Evolutionary conservation across 495 filamentous ascomycete genomes (phyloP).

Genomic region (Trichocladium antarcticum): DNA sequence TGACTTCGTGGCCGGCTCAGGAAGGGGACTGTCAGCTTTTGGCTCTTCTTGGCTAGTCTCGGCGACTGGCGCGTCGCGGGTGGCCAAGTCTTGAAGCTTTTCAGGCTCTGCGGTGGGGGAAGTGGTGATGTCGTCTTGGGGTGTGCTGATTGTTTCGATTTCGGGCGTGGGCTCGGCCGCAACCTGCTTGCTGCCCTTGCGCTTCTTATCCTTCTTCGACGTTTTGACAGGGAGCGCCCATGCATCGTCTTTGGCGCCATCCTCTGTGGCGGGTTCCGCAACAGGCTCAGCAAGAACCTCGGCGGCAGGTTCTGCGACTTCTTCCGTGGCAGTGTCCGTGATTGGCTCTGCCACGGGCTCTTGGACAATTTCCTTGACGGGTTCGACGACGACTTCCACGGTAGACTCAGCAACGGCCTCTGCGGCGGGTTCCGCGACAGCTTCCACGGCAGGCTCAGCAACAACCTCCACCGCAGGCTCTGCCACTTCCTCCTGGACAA

Average conservation of each 20-base stretch:
- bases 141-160: not conserved
- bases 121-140: not conserved
- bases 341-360: not conserved
- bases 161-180: slow-evolving; percentile 2
- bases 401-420: not conserved
- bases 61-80: not conserved
- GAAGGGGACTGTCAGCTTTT: not conserved
- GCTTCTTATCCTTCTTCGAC: slow-evolving; percentile 22
- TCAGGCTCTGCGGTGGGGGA: not conserved
- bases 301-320: not conserved
- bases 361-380: not conserved
- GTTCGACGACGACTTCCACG: not conserved
- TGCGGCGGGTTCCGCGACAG: not conserved
- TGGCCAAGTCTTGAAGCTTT: not conserved
- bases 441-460: not conserved
- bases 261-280: not conserved
- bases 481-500: no score
- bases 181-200: slow-evolving; percentile 17
- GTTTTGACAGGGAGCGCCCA: slow-evolving; percentile 5
- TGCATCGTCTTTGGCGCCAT: not conserved
- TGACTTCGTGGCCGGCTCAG: slow-evolving; percentile 4
- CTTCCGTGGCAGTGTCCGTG: not conserved
- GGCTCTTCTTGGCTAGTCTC: not conserved
- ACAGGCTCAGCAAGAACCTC: not conserved
- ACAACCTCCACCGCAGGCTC: not conserved